These are phyloP conservation scores for Aaosphaeria pasadenensis DNA, from an alignment of 2,329 filamentous ascomycete species.

Conservation along the genomic window DNA sequence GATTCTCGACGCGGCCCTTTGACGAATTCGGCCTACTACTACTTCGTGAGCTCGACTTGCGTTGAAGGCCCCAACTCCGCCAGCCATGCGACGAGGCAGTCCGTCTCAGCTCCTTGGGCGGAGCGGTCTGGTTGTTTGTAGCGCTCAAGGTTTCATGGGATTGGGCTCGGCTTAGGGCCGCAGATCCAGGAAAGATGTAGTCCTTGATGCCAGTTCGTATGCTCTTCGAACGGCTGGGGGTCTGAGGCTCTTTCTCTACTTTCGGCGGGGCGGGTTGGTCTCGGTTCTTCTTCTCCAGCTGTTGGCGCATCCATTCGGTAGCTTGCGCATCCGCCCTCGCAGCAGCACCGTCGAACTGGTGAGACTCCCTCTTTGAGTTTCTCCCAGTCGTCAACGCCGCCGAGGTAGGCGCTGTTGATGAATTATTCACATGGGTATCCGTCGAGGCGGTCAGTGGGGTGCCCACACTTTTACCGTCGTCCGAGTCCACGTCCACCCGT, in stretches of 20 bases:
- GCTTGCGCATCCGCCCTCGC: conserved; percentile 39
- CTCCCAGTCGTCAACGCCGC: conserved; percentile 38
- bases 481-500: conserved; percentile 26
- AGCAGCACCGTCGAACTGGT: conserved; percentile 30
- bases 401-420: conserved; percentile 43
- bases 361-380: conserved; percentile 41
- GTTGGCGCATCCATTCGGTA: conserved; percentile 44
- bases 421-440: conserved; percentile 34
- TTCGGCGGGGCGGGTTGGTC: conserved; percentile 16
- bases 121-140: conserved; percentile 13
- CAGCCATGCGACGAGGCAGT: conserved; percentile 30
- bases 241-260: conserved; percentile 19
- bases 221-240: conserved; percentile 35
- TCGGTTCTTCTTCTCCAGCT: conserved; percentile 39
- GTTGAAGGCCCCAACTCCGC: conserved; percentile 38
- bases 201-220: conserved; percentile 39
- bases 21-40: conserved; percentile 29
- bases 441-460: conserved; percentile 43
- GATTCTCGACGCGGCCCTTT: conserved; percentile 20
- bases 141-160: conserved; percentile 30
- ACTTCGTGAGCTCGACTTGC: conserved; percentile 30
- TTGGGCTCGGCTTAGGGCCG: conserved; percentile 22
- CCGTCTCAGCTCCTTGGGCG: conserved; percentile 19
- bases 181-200: conserved; percentile 40
- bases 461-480: conserved; percentile 31